phyloP scores from a whole-genome alignment of 257 asterid species.

The Solanum clarkiae region DNA sequence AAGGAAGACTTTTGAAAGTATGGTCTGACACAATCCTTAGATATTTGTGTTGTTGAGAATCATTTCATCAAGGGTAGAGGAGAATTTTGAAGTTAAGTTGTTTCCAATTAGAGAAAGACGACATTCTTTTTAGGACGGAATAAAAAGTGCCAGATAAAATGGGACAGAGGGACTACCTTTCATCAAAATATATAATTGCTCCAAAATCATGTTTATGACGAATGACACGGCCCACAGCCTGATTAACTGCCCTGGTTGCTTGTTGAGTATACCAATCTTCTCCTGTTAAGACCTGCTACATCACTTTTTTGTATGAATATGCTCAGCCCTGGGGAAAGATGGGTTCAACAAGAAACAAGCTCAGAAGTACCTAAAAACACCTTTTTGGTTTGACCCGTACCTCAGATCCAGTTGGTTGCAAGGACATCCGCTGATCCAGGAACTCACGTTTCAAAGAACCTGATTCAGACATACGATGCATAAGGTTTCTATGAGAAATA shows the following conservation, averaged over 20 bases:
- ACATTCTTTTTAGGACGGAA: too few relatives aligned
- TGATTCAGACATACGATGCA: constrained; percentile 17
- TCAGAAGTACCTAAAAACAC: neutral
- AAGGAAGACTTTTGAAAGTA: too few relatives aligned
- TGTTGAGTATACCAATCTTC: constrained; percentile 98
- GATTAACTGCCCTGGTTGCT: constrained; percentile 94
- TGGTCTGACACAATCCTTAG: too few relatives aligned
- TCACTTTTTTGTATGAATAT: neutral
- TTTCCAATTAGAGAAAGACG: too few relatives aligned
- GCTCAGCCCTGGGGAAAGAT: neutral
- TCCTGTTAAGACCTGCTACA: constrained; percentile 65
- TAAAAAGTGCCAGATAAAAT: too few relatives aligned
- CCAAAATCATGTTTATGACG: constrained; percentile 98
- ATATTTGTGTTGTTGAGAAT: too few relatives aligned
- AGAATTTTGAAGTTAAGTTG: too few relatives aligned
- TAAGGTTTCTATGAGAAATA: neutral
- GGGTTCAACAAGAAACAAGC: neutral
- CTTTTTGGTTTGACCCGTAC: constrained; percentile 24
- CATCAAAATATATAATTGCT: constrained; percentile 92
- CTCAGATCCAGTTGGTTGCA: constrained; percentile 35
- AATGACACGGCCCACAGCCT: constrained; percentile 94
- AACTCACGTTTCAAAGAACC: constrained; percentile 97
- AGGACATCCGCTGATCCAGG: constrained; percentile 64
- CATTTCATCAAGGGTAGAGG: too few relatives aligned
- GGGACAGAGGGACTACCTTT: constrained; percentile 31